Conservation (phyloP, 192 early-diverging fungal genomes). For the Backusella parvicylindrica region DNA sequence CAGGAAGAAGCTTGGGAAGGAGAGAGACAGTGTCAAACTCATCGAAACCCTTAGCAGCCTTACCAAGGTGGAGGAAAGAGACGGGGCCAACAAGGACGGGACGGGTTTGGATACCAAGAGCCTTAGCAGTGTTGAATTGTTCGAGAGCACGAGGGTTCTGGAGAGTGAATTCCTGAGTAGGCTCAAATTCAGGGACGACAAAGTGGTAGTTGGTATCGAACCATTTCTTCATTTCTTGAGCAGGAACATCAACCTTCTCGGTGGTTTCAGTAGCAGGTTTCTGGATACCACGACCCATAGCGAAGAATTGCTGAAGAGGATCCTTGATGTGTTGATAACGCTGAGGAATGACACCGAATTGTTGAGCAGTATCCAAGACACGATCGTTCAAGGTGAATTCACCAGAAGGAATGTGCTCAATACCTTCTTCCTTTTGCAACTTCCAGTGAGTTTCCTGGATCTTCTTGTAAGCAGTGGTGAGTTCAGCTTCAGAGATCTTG, state of each 20-base stretch:
- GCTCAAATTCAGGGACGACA: conserved; percentile 86
- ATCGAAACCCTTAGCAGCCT: conserved; percentile 64
- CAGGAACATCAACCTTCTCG: conserved; percentile 81
- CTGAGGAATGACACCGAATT: conserved; percentile 61
- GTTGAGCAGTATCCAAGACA: conserved; percentile 57
- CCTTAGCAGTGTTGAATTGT: conserved; percentile 91
- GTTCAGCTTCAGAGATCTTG: conserved; percentile 72
- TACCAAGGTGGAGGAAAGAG: conserved; percentile 83
- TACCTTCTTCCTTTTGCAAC: conserved; percentile 53
- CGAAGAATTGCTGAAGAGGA: conserved; percentile 87
- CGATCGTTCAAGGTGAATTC: conserved; percentile 95
- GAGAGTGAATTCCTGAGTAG: conserved; percentile 72
- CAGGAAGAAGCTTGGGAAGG: conserved; percentile 71
- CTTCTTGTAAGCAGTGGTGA: conserved; percentile 70
- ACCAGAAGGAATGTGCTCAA: conserved; percentile 86
- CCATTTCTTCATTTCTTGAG: conserved; percentile 99
- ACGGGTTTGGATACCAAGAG: conserved; percentile 84
- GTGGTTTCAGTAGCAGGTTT: conserved; percentile 57
- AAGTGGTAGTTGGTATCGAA: conserved; percentile 95
- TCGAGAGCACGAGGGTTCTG: conserved; percentile 67
- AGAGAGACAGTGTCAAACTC: conserved; percentile 74
- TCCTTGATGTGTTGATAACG: conserved; percentile 47
- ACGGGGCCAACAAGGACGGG: conserved; percentile 93
- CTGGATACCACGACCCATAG: conserved; percentile 95
- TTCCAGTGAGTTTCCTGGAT: conserved; percentile 75